Conservation (phyloP, 805 yeast genomes). For the Sporopachydermia lactativora region DNA sequence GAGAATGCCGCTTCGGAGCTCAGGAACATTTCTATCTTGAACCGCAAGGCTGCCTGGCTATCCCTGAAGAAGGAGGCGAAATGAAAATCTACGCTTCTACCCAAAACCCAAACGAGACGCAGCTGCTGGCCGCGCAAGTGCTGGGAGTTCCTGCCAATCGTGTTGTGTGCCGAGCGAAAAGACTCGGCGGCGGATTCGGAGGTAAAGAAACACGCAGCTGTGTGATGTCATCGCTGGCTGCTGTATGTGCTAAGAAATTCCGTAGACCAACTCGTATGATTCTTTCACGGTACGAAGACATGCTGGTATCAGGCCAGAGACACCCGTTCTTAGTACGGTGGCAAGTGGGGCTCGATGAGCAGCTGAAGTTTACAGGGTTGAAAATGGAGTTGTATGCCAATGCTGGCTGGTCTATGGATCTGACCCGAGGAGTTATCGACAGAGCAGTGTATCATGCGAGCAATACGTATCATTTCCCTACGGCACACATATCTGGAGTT, state of each 20-base stretch:
- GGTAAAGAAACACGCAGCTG: conserved; percentile 33
- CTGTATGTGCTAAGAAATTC: conserved; percentile 29
- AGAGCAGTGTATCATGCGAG: conserved; percentile 30
- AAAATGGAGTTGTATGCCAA: conserved; percentile 28
- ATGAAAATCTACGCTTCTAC: conserved; percentile 28
- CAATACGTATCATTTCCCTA: conserved; percentile 30
- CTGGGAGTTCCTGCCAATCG: conserved; percentile 28
- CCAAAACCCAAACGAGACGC: conserved; percentile 32
- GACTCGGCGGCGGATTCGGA: conserved; percentile 37
- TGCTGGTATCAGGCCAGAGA: conserved; percentile 31
- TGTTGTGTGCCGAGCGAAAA: conserved; percentile 26
- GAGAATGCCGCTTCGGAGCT: conserved; percentile 27
- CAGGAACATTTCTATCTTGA: conserved; percentile 37
- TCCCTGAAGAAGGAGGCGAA: conserved; percentile 34
- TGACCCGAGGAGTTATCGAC: conserved; percentile 34
- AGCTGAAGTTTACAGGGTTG: conserved; percentile 26
- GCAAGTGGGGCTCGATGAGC: conserved; percentile 27
- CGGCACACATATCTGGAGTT: conserved; percentile 23
- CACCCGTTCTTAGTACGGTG: conserved; percentile 32
- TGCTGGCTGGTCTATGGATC: conserved; percentile 35
- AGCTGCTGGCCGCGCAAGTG: conserved; percentile 27
- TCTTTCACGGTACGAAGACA: conserved; percentile 28
- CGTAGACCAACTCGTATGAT: conserved; percentile 28
- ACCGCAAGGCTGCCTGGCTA: conserved; percentile 28
- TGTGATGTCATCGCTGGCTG: conserved; percentile 24